These are phyloP conservation scores for Solanum sitiens DNA, from an alignment of 257 asterid species.

Conservation along the genomic window DNA sequence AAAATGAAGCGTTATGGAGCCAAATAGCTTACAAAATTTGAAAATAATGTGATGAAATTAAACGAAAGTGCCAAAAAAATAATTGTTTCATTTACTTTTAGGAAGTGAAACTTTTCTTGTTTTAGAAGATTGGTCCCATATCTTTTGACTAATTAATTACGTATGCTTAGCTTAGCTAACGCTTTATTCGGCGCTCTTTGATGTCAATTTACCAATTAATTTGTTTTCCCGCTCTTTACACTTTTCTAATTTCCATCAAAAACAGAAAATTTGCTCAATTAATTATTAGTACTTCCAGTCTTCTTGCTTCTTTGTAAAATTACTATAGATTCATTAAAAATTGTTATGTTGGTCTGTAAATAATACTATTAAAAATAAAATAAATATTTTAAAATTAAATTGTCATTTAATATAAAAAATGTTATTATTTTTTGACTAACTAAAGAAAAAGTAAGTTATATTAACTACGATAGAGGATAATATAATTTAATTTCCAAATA, in stretches of 20 bases:
- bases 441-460: too few species aligned
- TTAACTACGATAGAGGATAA: too few species aligned
- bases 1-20: background rate
- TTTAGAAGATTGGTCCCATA: constrained; percentile 9
- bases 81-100: background rate
- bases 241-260: constrained; percentile 7
- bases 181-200: constrained; percentile 22
- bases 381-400: too few species aligned
- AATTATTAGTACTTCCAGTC: background rate
- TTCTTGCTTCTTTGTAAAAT: background rate
- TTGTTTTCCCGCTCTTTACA: constrained; percentile 36
- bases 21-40: background rate
- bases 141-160: constrained; percentile 18
- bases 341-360: background rate
- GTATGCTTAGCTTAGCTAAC: constrained; percentile 3
- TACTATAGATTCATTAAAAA: background rate
- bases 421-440: rapidly evolving
- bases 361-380: too few species aligned
- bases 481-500: background rate
- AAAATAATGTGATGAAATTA: background rate
- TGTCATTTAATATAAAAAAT: too few species aligned
- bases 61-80: background rate
- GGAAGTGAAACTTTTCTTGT: constrained; percentile 1
- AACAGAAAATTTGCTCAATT: background rate
- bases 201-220: constrained; percentile 7